Percentiles rank a stretch among this genome's conserved stretches.
Evolutionary conservation across 768 basidiomycete genomes (phyloP).

Genomic region (Sistotremastrum niveocremeum): DNA sequence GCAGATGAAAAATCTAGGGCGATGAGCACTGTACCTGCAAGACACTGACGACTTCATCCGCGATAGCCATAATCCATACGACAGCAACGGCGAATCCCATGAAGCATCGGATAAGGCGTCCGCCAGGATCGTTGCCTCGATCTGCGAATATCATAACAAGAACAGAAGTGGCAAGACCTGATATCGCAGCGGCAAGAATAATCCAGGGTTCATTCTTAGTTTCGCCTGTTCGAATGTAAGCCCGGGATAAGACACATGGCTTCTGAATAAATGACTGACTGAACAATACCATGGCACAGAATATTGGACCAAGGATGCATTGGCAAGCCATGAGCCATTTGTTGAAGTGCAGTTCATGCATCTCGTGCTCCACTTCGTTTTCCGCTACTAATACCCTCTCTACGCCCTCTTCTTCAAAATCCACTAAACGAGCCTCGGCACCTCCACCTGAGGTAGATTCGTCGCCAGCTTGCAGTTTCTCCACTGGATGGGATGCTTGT

Average conservation of each 20-base stretch:
- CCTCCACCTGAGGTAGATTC: slow-evolving; percentile 2
- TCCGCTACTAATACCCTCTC: slow-evolving; percentile 60
- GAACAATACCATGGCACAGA: slow-evolving; percentile 64
- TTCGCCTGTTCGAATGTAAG: slow-evolving; percentile 24
- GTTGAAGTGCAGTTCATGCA: slow-evolving; percentile 52
- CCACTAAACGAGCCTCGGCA: slow-evolving; percentile 36
- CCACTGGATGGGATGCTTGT: slow-evolving; percentile 16
- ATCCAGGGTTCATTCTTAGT: slow-evolving; percentile 34
- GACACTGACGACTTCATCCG: slow-evolving; percentile 88
- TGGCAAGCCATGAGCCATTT: slow-evolving; percentile 82
- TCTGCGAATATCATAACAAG: slow-evolving; percentile 48
- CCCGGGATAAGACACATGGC: slow-evolving; percentile 1
- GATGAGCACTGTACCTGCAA: slow-evolving; percentile 42
- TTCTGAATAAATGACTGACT: slow-evolving; percentile 33
- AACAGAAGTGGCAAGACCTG: slow-evolving; percentile 39
- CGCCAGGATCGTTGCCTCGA: slow-evolving; percentile 40
- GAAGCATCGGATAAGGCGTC: slow-evolving; percentile 62
- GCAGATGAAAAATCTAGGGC: slow-evolving; percentile 8
- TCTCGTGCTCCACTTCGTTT: slow-evolving; percentile 55
- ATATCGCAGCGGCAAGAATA: slow-evolving; percentile 36
- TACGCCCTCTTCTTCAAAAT: slow-evolving; percentile 66
- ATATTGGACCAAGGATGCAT: slow-evolving; percentile 70
- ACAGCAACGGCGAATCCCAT: slow-evolving; percentile 87
- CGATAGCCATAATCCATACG: slow-evolving; percentile 98
- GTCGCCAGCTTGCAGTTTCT: slow-evolving; percentile 21